Base-by-base conservation (phyloP, 177 flowering plant species). In the Tripterygium wilfordii region DNA sequence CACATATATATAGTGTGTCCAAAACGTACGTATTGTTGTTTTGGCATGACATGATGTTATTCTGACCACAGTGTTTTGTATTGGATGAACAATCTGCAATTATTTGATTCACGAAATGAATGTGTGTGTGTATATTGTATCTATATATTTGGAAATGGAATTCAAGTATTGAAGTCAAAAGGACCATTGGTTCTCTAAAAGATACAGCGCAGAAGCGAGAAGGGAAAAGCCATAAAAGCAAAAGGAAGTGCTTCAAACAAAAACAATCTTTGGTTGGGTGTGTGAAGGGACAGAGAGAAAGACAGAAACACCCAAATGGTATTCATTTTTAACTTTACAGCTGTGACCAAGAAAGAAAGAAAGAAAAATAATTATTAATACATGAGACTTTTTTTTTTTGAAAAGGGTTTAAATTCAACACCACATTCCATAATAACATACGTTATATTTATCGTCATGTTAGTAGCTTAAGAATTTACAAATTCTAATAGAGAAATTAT, bases 291-390 rank as follows among this genome's bases (percentile, higher is more conserved):
- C 41, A 37, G 44, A 20, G 41, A 35, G 22, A 18, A 14, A 26
- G 45, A 19, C 49, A 39, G 54, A 53, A 45, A 33, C 3, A 18
- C 26, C 29, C 17, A 29, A 14, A 35, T 35, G 43, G 39, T 42
- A 32, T 32, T 37, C 45, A 48, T 46, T 38, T 50, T 53, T 32
- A 29, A 48, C 62, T 65, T 60, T 65, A 65, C 69, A 65, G 69
- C 69, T 60, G 58, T 60, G 25, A 31, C 19, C 42, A 50, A 45
- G 53, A 35, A 45, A 42, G 21, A 24, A 21, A 25, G 2, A 13
- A 19, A 31, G 23, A 38, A 19, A 22, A 7, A 31, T 23, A 36
- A 41, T 32, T n/a, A n/a, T n/a, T n/a, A n/a, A 22, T 41, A 30
- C 32, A 42, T 29, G 10, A 26, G 16, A 33, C 45, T 28, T 18